These are phyloP conservation scores for Eucalyptus urophylla DNA, from an alignment of 345 rosid genomes.

Conservation along the genomic window DNA sequence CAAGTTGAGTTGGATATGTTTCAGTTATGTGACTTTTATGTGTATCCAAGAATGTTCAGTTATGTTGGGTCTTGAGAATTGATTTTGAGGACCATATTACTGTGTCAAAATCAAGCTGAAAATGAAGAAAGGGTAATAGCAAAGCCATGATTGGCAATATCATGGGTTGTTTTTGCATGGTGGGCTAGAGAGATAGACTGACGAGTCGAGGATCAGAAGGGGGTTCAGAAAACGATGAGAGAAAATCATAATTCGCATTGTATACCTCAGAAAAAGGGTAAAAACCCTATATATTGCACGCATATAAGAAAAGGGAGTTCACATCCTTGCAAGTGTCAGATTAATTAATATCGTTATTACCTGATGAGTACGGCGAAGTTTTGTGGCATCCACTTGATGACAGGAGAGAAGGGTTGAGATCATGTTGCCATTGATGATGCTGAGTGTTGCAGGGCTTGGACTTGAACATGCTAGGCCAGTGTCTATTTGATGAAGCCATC, in stretches of 20 bases:
- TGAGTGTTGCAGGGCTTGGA: constrained; percentile 83
- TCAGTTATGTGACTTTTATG: background rate
- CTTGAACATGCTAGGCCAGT: constrained; percentile 99
- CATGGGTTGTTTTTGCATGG: background rate
- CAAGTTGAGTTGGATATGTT: background rate
- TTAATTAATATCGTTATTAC: constrained; percentile 5
- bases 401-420: constrained; percentile 53
- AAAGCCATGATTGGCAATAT: background rate
- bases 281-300: background rate
- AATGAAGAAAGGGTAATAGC: background rate
- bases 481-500: constrained; percentile 98
- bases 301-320: background rate
- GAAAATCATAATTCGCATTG: background rate
- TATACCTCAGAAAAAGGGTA: background rate
- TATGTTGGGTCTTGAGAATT: background rate
- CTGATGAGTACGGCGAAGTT: constrained; percentile 40
- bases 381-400: constrained; percentile 39
- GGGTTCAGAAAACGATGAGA: background rate
- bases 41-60: background rate
- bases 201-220: background rate
- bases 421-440: constrained; percentile 79
- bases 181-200: background rate
- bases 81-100: background rate
- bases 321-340: background rate
- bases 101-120: background rate